Evolutionary conservation across 345 rosid genomes (phyloP), one percentile per base, ranked within the genome.

Genomic region (Lepidium didymum): DNA sequence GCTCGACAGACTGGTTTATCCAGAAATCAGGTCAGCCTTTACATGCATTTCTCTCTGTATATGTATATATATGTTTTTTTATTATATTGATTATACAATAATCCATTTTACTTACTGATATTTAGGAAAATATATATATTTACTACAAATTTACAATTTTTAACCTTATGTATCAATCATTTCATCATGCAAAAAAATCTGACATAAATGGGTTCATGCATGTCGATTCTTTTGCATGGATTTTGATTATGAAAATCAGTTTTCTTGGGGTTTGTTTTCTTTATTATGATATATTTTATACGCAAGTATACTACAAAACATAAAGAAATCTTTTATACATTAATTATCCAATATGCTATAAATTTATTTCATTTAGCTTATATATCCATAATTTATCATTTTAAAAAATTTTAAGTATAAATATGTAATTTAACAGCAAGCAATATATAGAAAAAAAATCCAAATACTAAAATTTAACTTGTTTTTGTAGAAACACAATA

Each of bases 1-100:
- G 92, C 99, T 74, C 82, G 96, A 67, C 99, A 94, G 91, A 91
- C 99, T 80, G 99, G 96, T 69, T 79, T 94, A 81, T 94, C 99
- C 40, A 87, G 97, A 79, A 94, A 89, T 78, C 99, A 94, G 96
- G 99, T 90, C 78, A 62, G 79, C 76, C 65, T 70, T 67, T 67
- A 27, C 18, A 47, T 21, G 7, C 11, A 34, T 27, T 10, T 19
- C 5, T 19, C 5, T 40, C n/a, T 49, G 36, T 38, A 47, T 40
- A 15, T 34, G 38, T 40, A 15, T 34, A 34, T 6, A 21, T 34
- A 40, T 62, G n/a, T 56, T 15, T 29, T 19, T 18, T 12, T 34
- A 15, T 15, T 7, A 11, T 10, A 56, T 33, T 60, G 59, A 52
- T 69, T 37, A 52, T 44, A 62, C 63, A 55, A 63, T 40, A 63